phyloP scores from a whole-genome alignment of 1,284 basidiomycete species.

The Leccinum pachyderme region DNA sequence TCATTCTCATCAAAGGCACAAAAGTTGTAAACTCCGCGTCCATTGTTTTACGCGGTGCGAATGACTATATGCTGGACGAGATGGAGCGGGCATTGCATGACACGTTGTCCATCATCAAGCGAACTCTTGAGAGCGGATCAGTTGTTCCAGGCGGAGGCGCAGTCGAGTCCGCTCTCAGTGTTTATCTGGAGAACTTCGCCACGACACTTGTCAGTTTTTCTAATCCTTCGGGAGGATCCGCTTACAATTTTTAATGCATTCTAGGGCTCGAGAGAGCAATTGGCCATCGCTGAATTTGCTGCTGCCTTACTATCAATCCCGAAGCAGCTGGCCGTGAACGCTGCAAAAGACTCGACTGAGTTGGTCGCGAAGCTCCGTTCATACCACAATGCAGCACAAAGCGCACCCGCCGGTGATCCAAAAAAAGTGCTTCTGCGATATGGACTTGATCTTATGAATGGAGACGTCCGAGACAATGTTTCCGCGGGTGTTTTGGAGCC shows the following conservation, averaged over 20 bases:
- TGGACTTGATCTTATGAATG: conserved; percentile 92
- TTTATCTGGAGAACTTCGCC: conserved; percentile 99
- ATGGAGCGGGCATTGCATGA: conserved; percentile 99
- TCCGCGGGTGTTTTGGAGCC: conserved; percentile 94
- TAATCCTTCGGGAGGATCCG: background rate
- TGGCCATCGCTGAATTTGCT: conserved; percentile 98
- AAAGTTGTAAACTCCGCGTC: conserved; percentile 94
- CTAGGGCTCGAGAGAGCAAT: conserved; percentile 95
- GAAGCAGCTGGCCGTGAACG: conserved; percentile 96
- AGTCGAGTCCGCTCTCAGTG: conserved; percentile 94
- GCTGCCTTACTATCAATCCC: conserved; percentile 92
- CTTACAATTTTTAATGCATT: conserved; percentile 15
- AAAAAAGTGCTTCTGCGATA: conserved; percentile 94
- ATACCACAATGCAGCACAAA: conserved; percentile 97
- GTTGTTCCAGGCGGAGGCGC: conserved; percentile 98
- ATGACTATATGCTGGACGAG: conserved; percentile 99
- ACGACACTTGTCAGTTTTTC: conserved; percentile 78
- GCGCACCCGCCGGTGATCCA: conserved; percentile 86
- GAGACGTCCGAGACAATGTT: conserved; percentile 94
- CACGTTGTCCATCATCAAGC: conserved; percentile 92
- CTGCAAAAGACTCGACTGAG: conserved; percentile 97
- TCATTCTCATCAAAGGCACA: conserved; percentile 96
- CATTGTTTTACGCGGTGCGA: conserved; percentile 93
- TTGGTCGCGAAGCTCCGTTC: conserved; percentile 96
- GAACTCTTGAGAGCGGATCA: conserved; percentile 93